Conservation (phyloP, 2,329 filamentous ascomycete genomes). For the Magnaporthiopsis rhizophila region DNA sequence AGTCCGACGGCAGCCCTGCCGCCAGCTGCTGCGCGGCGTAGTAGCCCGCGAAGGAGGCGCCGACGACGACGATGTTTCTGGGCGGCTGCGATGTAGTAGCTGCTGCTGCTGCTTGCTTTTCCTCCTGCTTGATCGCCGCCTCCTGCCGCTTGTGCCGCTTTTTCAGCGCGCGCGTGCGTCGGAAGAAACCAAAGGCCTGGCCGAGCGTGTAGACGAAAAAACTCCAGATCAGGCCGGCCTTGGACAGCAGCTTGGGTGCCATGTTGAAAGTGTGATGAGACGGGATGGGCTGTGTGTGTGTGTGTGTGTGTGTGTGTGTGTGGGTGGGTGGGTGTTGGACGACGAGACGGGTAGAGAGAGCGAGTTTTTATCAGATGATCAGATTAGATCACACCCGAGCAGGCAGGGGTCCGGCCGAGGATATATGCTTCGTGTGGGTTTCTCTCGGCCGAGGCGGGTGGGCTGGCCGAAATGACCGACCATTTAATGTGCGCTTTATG, state of each 20-base stretch:
- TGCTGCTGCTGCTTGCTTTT: not conserved
- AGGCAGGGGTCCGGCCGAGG: no score
- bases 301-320: no score
- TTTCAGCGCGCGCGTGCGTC: not conserved
- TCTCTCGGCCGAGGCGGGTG: not conserved
- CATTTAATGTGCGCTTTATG: no score
- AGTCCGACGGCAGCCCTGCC: slow-evolving; percentile 36
- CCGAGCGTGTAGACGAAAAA: not conserved
- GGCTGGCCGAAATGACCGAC: not conserved
- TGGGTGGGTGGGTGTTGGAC: no score
- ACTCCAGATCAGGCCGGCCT: not conserved
- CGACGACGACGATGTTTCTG: slow-evolving; percentile 46
- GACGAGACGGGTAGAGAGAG: no score
- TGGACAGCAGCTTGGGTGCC: not conserved
- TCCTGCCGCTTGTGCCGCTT: not conserved
- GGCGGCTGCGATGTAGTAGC: slow-evolving; percentile 7
- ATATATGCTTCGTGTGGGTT: not conserved
- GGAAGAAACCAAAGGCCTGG: not conserved
- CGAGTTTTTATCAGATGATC: slow-evolving; percentile 5
- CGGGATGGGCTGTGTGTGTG: no score
- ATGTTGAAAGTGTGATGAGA: no score
- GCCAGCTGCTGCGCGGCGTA: slow-evolving; percentile 39
- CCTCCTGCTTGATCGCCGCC: not conserved
- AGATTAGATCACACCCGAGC: not conserved
- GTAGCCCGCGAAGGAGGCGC: slow-evolving; percentile 50